These are phyloP conservation scores for Komagataella phaffii DNA, from an alignment of 805 yeast species.

Conservation along the genomic window DNA sequence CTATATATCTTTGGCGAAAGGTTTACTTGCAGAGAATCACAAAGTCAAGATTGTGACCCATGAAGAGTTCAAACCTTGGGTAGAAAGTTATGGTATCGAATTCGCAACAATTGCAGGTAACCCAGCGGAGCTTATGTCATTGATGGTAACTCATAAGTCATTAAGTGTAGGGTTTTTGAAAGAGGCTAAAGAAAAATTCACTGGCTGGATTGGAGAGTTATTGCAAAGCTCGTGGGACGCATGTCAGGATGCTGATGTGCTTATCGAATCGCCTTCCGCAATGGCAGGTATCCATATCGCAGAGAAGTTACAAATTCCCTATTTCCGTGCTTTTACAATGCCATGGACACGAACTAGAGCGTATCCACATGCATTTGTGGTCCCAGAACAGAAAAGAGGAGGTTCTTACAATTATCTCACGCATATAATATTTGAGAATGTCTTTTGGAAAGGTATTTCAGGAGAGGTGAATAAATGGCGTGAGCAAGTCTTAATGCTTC, in stretches of 20 bases:
- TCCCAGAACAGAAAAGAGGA: constrained; percentile 86
- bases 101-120: constrained; percentile 80
- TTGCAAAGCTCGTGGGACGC: constrained; percentile 73
- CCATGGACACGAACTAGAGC: constrained; percentile 97
- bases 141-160: constrained; percentile 86
- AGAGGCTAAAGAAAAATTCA: constrained; percentile 72
- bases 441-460: constrained; percentile 87
- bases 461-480: constrained; percentile 87
- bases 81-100: constrained; percentile 47
- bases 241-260: constrained; percentile 63
- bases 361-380: constrained; percentile 92
- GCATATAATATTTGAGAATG: constrained; percentile 84
- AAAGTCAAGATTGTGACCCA: constrained; percentile 78
- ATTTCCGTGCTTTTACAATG: constrained; percentile 93
- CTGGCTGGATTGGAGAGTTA: constrained; percentile 73
- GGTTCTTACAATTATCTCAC: constrained; percentile 89
- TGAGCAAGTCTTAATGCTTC: constrained; percentile 45
- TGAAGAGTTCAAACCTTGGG: constrained; percentile 67
- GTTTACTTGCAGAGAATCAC: constrained; percentile 72
- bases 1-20: constrained; percentile 79
- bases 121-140: constrained; percentile 81
- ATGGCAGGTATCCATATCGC: constrained; percentile 95
- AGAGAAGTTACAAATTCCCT: constrained; percentile 80
- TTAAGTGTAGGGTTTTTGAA: constrained; percentile 70
- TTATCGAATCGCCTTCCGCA: constrained; percentile 93